Conservation (phyloP, 805 yeast species). For the Lachancea fermentati region DNA sequence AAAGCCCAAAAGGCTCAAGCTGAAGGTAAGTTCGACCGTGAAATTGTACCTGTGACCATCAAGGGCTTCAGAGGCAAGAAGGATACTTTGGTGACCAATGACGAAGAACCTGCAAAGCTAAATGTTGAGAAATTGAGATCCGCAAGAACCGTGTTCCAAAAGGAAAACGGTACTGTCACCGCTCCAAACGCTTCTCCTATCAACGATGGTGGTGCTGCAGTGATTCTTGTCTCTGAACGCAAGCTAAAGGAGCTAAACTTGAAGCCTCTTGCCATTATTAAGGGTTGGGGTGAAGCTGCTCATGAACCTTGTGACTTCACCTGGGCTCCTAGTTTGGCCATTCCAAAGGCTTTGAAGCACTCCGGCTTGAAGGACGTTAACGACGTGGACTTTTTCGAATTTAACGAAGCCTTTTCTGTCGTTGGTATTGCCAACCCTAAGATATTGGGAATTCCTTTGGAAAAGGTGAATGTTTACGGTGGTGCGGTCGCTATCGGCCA, state of each 20-base stretch:
- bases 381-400: conserved; percentile 85
- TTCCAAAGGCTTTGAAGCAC: conserved; percentile 91
- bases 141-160: conserved; percentile 93
- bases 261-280: conserved; percentile 82
- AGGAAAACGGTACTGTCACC: conserved; percentile 91
- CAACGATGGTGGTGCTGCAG: conserved; percentile 98
- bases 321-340: conserved; percentile 89
- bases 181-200: conserved; percentile 96
- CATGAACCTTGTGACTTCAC: conserved; percentile 93
- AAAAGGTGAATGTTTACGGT: conserved; percentile 82
- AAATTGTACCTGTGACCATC: conserved; percentile 82
- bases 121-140: conserved; percentile 68
- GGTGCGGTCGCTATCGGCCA: conserved; percentile 97
- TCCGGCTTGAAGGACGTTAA: conserved; percentile 55
- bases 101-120: conserved; percentile 79
- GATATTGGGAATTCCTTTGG: conserved; percentile 53
- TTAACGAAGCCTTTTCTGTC: conserved; percentile 96
- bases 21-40: conserved; percentile 74
- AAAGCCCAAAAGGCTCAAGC: conserved; percentile 79
- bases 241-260: conserved; percentile 82
- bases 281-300: conserved; percentile 98
- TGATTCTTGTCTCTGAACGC: conserved; percentile 75
- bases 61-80: conserved; percentile 92
- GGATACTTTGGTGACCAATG: conserved; percentile 60
- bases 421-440: conserved; percentile 89